Evolutionary conservation across 345 rosid species (phyloP).

Genomic region (Toxicodendron radicans): DNA sequence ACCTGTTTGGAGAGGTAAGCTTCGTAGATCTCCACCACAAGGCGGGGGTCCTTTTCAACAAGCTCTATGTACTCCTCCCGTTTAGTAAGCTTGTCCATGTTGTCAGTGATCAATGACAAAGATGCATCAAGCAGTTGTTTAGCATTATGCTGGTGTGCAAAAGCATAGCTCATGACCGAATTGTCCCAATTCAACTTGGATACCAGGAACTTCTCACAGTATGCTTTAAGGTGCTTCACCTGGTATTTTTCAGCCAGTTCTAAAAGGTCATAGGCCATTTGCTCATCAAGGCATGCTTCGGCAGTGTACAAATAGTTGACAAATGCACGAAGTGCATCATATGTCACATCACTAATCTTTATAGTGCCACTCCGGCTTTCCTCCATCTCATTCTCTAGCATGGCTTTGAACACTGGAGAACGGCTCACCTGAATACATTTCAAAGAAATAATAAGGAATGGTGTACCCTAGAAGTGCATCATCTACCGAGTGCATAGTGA

Average conservation of each 20-base stretch:
- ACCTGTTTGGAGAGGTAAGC: conserved; percentile 69
- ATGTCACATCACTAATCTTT: conserved; percentile 67
- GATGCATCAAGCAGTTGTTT: conserved; percentile 66
- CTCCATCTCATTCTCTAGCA: conserved; percentile 87
- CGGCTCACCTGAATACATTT: conserved; percentile 50
- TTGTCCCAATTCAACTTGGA: conserved; percentile 79
- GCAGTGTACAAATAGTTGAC: conserved; percentile 75
- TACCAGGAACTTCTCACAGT: conserved; percentile 71
- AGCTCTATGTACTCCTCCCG: conserved; percentile 71
- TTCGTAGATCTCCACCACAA: conserved; percentile 77
- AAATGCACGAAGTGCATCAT: conserved; percentile 65
- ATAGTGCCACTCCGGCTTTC: conserved; percentile 83
- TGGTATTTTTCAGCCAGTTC: conserved; percentile 82
- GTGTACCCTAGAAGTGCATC: neutral
- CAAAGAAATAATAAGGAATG: neutral
- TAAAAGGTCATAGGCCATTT: conserved; percentile 75
- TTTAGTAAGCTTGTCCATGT: conserved; percentile 78
- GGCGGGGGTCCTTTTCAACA: conserved; percentile 71
- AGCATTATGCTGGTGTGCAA: conserved; percentile 85
- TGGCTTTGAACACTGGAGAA: conserved; percentile 84
- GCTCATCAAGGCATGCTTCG: conserved; percentile 76
- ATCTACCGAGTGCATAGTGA: neutral
- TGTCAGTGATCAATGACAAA: conserved; percentile 57
- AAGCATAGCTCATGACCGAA: conserved; percentile 68
- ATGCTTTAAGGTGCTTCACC: conserved; percentile 73